A percentile compares a stretch with the other conserved stretches of the same genome.
These are phyloP conservation scores for Ophiostoma piceae DNA, from an alignment of 2,329 filamentous ascomycete species.

Conservation along the genomic window DNA sequence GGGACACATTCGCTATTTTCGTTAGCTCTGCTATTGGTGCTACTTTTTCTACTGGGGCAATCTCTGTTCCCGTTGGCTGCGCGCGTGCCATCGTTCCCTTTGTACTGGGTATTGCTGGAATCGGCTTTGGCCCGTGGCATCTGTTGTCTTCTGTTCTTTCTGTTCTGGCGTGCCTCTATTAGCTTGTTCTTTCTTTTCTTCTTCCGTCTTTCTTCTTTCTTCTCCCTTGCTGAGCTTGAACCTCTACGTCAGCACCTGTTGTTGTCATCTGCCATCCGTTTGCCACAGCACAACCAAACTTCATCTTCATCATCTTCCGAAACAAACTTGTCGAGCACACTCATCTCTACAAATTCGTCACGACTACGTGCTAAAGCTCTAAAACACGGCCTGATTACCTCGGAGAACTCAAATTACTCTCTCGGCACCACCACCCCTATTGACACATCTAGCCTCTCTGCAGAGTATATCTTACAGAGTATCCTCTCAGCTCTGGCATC, in stretches of 20 bases:
- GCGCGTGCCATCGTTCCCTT: slow-evolving; percentile 16
- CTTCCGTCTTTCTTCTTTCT: neutral
- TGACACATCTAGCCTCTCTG: neutral
- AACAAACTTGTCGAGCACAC: neutral
- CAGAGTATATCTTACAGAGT: neutral
- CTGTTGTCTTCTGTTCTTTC: neutral
- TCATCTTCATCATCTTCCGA: neutral
- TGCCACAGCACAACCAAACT: neutral
- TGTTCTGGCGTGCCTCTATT: no score
- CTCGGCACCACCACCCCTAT: neutral
- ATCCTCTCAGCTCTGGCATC: neutral
- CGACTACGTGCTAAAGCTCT: neutral
- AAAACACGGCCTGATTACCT: neutral
- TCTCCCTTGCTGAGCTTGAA: neutral
- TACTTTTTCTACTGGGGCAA: slow-evolving; percentile 8
- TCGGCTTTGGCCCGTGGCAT: neutral
- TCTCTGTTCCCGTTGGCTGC: slow-evolving; percentile 16
- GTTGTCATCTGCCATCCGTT: neutral
- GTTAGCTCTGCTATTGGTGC: neutral
- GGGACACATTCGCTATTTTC: slow-evolving; percentile 9
- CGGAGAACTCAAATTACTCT: neutral
- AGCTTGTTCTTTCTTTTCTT: neutral
- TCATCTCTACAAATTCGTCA: neutral
- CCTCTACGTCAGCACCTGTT: neutral
- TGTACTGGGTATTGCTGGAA: neutral